These are phyloP conservation scores for Retiboletus flavoniger DNA, from an alignment of 1,284 basidiomycete species.

Conservation along the genomic window DNA sequence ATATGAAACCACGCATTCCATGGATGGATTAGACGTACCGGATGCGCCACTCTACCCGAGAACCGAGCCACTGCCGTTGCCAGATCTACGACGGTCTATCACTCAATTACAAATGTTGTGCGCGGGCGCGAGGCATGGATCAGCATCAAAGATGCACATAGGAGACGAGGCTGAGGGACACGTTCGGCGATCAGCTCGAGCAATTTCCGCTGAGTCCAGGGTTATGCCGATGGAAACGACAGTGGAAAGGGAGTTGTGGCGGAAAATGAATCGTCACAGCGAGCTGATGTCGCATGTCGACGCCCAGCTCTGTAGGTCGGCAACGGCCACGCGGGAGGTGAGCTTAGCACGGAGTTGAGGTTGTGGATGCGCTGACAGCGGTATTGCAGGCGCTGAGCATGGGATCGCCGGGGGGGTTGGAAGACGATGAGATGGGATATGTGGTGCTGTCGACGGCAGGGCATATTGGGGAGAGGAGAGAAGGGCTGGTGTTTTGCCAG, in stretches of 20 bases:
- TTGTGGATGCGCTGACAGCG: conserved; percentile 9
- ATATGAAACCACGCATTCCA: conserved; percentile 35
- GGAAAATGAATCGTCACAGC: conserved; percentile 31
- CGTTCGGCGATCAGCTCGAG: conserved; percentile 30
- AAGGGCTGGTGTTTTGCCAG: conserved; percentile 35
- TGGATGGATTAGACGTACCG: conserved; percentile 26
- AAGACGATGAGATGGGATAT: conserved; percentile 64
- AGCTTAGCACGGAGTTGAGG: conserved; percentile 19
- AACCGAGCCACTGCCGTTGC: conserved; percentile 35
- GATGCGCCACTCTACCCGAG: conserved; percentile 41
- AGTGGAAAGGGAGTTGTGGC: conserved; percentile 29
- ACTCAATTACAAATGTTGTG: conserved; percentile 57
- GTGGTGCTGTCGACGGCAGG: conserved; percentile 42
- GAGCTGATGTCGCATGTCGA: conserved; percentile 59
- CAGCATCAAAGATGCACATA: conserved; percentile 27
- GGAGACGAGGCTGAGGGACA: conserved; percentile 31
- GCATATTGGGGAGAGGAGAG: conserved; percentile 14
- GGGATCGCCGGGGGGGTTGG: conserved; percentile 33
- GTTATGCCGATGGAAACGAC: conserved; percentile 15
- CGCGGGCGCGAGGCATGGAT: conserved; percentile 34
- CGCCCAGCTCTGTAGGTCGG: conserved; percentile 44
- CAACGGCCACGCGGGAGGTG: conserved; percentile 45
- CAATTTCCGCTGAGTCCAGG: conserved; percentile 38
- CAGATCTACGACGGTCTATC: conserved; percentile 63
- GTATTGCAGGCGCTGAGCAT: conserved; percentile 37